A percentile compares a stretch with the other conserved stretches of the same genome.
Evolutionary conservation across 2,329 filamentous ascomycete species (phyloP).

Genomic region (Cryoendolithus antarcticus): DNA sequence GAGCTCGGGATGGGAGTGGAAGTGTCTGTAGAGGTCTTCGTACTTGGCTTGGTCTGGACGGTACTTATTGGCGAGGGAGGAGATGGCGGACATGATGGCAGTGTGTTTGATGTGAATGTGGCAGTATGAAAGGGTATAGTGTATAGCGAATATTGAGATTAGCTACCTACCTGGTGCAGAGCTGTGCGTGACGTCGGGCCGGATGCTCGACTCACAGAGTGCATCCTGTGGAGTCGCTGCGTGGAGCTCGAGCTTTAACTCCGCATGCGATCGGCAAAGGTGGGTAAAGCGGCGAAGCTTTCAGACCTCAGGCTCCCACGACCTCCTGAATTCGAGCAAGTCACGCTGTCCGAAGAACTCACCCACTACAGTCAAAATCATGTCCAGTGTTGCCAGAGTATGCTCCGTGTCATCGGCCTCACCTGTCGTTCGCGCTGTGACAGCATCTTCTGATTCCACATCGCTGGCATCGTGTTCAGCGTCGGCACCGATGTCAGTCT

Average conservation of each 20-base stretch:
- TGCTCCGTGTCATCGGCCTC: slow-evolving; percentile 19
- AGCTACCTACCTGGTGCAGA: too few relatives aligned
- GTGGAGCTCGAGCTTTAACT: too few relatives aligned
- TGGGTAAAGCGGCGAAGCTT: background rate
- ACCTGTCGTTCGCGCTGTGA: slow-evolving; percentile 19
- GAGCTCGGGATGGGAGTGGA: slow-evolving; percentile 48
- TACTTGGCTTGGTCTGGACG: slow-evolving; percentile 34
- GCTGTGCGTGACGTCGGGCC: too few relatives aligned
- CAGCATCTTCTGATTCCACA: slow-evolving; percentile 28
- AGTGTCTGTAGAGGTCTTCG: slow-evolving; percentile 45
- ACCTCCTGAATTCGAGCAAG: slow-evolving; percentile 55
- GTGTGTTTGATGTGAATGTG: background rate
- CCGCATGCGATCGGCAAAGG: too few relatives aligned
- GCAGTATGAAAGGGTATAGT: too few relatives aligned
- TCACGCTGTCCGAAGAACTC: slow-evolving; percentile 86
- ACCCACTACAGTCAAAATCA: slow-evolving; percentile 79
- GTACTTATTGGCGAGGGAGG: slow-evolving; percentile 16
- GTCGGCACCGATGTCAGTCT: too few relatives aligned
- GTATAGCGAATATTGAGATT: too few relatives aligned
- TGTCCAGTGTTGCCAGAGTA: slow-evolving; percentile 60
- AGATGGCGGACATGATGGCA: slow-evolving; percentile 13
- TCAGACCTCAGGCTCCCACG: slow-evolving; percentile 13
- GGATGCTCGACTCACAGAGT: too few relatives aligned
- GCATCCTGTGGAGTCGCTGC: too few relatives aligned
- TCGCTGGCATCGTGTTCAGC: slow-evolving; percentile 24